Conservation (phyloP, 2,329 filamentous ascomycete genomes). For the Ascochyta koolunga region DNA sequence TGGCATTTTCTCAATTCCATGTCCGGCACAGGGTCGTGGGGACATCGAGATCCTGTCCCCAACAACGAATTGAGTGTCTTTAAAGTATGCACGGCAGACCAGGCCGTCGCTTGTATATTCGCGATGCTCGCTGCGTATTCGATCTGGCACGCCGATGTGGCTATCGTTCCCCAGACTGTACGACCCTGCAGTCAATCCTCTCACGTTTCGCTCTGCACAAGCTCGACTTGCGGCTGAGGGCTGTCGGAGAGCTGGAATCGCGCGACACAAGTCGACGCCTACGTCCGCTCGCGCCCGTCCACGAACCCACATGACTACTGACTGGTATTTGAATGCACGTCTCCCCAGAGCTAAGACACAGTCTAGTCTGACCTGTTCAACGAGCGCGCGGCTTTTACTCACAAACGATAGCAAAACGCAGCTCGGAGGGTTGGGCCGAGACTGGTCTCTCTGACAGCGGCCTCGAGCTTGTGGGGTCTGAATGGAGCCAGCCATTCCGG, state of each 20-base stretch:
- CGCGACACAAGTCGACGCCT: too few relatives aligned
- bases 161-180: neutral
- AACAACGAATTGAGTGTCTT: neutral
- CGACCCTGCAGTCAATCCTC: neutral
- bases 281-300: neutral
- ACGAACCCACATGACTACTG: neutral
- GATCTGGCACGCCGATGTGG: slow-evolving; percentile 5
- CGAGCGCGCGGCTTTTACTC: neutral
- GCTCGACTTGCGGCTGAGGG: neutral
- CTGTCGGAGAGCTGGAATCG: neutral
- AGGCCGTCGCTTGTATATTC: neutral
- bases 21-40: neutral
- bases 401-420: neutral
- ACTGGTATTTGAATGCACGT: neutral
- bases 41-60: neutral
- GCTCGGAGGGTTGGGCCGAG: slow-evolving; percentile 4
- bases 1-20: neutral
- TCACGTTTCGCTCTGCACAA: neutral
- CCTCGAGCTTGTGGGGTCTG: slow-evolving; percentile 4
- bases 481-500: slow-evolving; percentile 8
- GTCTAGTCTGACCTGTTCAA: neutral
- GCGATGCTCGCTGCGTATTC: slow-evolving; percentile 13
- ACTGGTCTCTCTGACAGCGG: slow-evolving; percentile 5
- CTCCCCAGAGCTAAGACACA: neutral
- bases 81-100: neutral